Evolutionary conservation across 257 asterid species (phyloP).

Genomic region (Ligustrum vulgare): DNA sequence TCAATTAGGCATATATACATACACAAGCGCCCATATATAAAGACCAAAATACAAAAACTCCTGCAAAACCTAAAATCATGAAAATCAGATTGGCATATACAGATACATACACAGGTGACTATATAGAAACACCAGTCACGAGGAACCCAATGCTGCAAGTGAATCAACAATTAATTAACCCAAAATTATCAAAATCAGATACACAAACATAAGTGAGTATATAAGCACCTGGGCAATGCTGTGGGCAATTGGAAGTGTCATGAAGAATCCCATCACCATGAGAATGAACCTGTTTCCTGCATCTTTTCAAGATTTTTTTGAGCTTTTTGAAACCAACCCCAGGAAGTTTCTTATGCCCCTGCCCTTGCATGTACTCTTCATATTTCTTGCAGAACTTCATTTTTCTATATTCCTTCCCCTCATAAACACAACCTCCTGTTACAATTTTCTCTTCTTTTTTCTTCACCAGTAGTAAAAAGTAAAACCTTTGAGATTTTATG

Average conservation of each 20-base stretch:
- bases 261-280: slow-evolving; percentile 14
- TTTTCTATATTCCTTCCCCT: neutral
- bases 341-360: slow-evolving; percentile 65
- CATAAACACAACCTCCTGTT: neutral
- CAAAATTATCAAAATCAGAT: neutral
- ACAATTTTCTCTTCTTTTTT: neutral
- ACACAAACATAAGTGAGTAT: neutral
- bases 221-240: slow-evolving; percentile 63
- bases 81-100: neutral
- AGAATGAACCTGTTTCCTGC: slow-evolving; percentile 45
- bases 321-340: slow-evolving; percentile 81
- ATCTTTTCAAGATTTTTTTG: slow-evolving; percentile 74
- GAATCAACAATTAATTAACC: neutral
- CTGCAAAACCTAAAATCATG: too few species aligned
- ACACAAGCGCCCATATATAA: too few species aligned
- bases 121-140: neutral
- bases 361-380: slow-evolving; percentile 78
- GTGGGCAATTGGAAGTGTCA: slow-evolving; percentile 51
- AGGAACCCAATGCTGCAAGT: neutral
- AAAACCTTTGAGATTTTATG: neutral
- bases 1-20: too few species aligned
- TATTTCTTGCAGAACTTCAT: slow-evolving; percentile 97
- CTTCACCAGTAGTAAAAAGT: neutral
- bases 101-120: neutral
- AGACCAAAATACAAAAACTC: too few species aligned